Evolutionary conservation across 2,329 filamentous ascomycete genomes (phyloP), one percentile per base, ranked within the genome.

Genomic region (Aspergillus fischeri): DNA sequence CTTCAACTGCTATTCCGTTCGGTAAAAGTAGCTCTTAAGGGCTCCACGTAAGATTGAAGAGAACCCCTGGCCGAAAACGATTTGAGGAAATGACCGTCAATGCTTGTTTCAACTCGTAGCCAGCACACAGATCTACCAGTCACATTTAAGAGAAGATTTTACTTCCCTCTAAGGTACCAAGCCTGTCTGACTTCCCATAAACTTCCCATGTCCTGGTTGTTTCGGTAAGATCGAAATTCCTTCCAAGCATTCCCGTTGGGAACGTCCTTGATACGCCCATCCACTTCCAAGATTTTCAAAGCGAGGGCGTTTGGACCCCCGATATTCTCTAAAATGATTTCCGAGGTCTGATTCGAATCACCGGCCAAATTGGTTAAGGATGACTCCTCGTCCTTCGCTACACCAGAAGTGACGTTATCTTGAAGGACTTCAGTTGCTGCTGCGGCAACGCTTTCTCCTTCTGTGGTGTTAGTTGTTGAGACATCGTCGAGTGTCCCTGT

Each of bases 141-240:
- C 9, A 24, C 21, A 24, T 14, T 24, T 20, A 21, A 45, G n/a
- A 24, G 42, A 45, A 14, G 11, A 14, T 27, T 47, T 41, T 59
- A 65, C 50, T 63, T 63, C 11, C 62, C 57, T 53, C 64, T 70
- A 20, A 69, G 17, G 59, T 66, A 77, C 75, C 74, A 77, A 51
- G 66, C 67, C 54, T 77, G 72, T 47, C 77, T 67, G 48, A 78
- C 66, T 44, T 79, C 77, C 67, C 73, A 79, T 24, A 78, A 67
- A 53, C 69, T 76, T 3, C 77, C 77, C 65, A 79, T 77, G 47
- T 79, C 77, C 63, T 79, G 77, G 42, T 79, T 77, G 38, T 77
- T 69, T 49, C 77, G 68, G 48, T 71, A 73, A 52, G 73, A 76
- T 8, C 77, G 75, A 24, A 78, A 66, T 38, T 73, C 68, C 55